These are phyloP conservation scores for Lizonia empirigonia DNA, from an alignment of 2,329 filamentous ascomycete genomes.

Conservation along the genomic window DNA sequence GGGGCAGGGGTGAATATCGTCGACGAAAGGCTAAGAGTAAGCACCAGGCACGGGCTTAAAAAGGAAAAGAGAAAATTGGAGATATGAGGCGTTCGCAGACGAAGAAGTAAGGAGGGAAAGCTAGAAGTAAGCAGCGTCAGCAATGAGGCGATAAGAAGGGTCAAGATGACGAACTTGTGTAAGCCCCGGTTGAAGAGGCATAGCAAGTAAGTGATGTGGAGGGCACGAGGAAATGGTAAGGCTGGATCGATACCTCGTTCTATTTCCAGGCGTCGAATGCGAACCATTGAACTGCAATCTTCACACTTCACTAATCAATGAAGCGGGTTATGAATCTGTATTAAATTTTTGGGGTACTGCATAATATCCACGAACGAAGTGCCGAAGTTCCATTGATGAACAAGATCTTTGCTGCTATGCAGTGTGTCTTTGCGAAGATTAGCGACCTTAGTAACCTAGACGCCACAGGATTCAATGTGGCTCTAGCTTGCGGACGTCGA, in stretches of 20 bases:
- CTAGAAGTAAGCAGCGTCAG: background rate
- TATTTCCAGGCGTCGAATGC: background rate
- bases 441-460: too few species aligned
- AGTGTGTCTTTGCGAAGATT: too few species aligned
- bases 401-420: too few species aligned
- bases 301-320: constrained; percentile 2
- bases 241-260: constrained; percentile 1
- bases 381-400: too few species aligned
- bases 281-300: constrained; percentile 14
- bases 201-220: background rate
- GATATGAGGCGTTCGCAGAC: background rate
- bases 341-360: constrained; percentile 24
- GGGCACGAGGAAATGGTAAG: too few species aligned
- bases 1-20: too few species aligned
- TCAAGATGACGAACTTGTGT: background rate
- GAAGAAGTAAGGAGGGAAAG: background rate
- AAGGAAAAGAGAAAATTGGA: background rate
- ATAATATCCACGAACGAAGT: too few species aligned
- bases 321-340: constrained; percentile 16
- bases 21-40: background rate
- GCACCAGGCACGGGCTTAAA: too few species aligned
- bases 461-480: too few species aligned
- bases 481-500: too few species aligned
- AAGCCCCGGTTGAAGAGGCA: background rate
- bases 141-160: background rate